Evolutionary conservation across 2,329 filamentous ascomycete species (phyloP).

Genomic region (Alternaria atra): DNA sequence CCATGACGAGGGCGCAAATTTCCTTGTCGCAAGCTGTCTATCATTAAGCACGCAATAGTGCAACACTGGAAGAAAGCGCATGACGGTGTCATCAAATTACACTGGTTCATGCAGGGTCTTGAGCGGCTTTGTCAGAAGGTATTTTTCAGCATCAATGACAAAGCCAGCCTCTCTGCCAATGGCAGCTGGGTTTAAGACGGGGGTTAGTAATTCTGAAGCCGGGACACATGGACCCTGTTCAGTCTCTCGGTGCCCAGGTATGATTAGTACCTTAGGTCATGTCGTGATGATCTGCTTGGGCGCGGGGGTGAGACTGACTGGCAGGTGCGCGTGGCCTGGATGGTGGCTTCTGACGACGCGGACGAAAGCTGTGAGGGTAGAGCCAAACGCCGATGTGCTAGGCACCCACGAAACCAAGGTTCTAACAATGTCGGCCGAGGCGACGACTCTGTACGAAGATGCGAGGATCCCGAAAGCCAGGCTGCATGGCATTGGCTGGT

Average conservation of each 20-base stretch:
- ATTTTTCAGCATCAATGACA: slow-evolving; percentile 41
- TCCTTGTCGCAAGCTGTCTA: neutral
- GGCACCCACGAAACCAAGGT: slow-evolving; percentile 13
- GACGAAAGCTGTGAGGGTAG: slow-evolving; percentile 19
- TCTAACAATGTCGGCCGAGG: slow-evolving; percentile 25
- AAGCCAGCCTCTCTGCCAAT: slow-evolving; percentile 32
- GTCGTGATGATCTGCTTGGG: slow-evolving; percentile 17
- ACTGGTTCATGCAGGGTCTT: slow-evolving; percentile 13
- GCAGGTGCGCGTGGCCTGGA: slow-evolving; percentile 9
- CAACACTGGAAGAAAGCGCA: slow-evolving; percentile 8
- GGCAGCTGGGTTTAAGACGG: slow-evolving; percentile 13
- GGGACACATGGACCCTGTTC: slow-evolving; percentile 8
- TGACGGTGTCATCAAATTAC: slow-evolving; percentile 26
- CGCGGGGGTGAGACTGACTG: slow-evolving; percentile 5
- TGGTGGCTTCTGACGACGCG: slow-evolving; percentile 10
- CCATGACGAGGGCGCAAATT: neutral
- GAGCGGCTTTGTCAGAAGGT: slow-evolving; percentile 38
- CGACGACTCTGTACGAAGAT: slow-evolving; percentile 17
- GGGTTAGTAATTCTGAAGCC: slow-evolving; percentile 17
- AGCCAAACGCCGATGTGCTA: slow-evolving; percentile 23
- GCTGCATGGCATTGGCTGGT: slow-evolving; percentile 8
- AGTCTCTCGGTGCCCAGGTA: slow-evolving; percentile 6
- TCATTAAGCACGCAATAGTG: slow-evolving; percentile 3
- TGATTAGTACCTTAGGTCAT: slow-evolving; percentile 11
- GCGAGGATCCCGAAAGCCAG: slow-evolving; percentile 6